Evolutionary conservation across 345 rosid species (phyloP).

Genomic region (Gossypium sturtianum): DNA sequence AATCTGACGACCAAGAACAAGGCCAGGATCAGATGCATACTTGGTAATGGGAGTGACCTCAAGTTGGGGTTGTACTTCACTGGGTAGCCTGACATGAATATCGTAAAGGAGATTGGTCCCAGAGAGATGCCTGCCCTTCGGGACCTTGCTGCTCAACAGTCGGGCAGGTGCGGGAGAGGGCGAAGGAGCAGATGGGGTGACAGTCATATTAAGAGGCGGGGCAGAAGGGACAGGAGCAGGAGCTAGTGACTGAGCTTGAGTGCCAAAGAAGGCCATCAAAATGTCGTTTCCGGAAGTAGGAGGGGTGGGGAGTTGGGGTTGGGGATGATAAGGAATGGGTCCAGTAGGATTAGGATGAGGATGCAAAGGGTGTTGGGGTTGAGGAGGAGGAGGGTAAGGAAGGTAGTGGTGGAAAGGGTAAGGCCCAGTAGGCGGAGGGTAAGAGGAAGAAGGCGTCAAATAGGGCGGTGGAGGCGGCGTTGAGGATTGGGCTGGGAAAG

Average conservation of each 20-base stretch:
- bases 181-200: not conserved
- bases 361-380: constrained; percentile 12
- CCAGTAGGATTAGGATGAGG: not conserved
- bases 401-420: constrained; percentile 19
- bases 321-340: constrained; percentile 10
- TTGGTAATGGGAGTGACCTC: constrained; percentile 77
- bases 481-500: constrained; percentile 15
- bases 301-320: constrained; percentile 6
- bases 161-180: constrained; percentile 24
- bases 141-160: constrained; percentile 50
- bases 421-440: constrained; percentile 25
- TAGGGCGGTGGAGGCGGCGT: constrained; percentile 14
- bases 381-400: constrained; percentile 10
- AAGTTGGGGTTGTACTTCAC: constrained; percentile 68
- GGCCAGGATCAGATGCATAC: constrained; percentile 63
- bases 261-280: constrained; percentile 17
- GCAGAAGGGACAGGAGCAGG: constrained; percentile 16
- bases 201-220: constrained; percentile 12
- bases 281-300: constrained; percentile 16
- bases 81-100: constrained; percentile 44
- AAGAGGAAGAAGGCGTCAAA: constrained; percentile 17
- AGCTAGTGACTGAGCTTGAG: constrained; percentile 18
- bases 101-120: constrained; percentile 47
- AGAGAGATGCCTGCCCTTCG: constrained; percentile 49
- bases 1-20: constrained; percentile 67